A percentile compares a stretch with the other conserved stretches of the same genome.
These are phyloP conservation scores for Chrysopogon serrulatus DNA, from an alignment of 176 grass and related monocot species.

Conservation along the genomic window DNA sequence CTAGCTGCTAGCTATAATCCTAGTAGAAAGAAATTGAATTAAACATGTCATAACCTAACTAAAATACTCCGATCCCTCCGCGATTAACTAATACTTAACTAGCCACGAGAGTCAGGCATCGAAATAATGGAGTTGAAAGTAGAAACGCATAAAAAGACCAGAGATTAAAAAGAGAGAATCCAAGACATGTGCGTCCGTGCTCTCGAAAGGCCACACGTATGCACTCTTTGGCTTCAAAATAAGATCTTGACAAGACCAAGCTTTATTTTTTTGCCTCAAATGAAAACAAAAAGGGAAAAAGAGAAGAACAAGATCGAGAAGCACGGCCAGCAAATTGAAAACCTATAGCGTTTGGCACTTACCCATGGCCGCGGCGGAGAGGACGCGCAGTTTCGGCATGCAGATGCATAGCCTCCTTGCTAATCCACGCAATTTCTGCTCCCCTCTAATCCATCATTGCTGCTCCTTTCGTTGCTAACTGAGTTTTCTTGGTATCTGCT, in stretches of 20 bases:
- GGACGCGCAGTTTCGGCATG: too few species aligned
- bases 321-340: background rate
- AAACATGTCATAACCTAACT: background rate
- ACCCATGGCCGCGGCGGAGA: constrained; percentile 30
- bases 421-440: too few species aligned
- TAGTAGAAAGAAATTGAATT: background rate
- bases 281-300: background rate
- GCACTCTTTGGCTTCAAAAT: background rate
- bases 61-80: background rate
- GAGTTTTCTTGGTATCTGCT: too few species aligned
- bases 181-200: background rate
- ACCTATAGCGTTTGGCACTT: background rate
- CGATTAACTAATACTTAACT: background rate
- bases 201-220: background rate
- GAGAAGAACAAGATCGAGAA: background rate
- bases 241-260: background rate
- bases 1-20: background rate
- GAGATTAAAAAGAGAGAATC: background rate
- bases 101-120: background rate
- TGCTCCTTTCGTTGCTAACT: too few species aligned
- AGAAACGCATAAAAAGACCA: background rate
- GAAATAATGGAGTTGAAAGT: background rate
- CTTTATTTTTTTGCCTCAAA: background rate
- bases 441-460: too few species aligned
- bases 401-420: too few species aligned